phyloP scores from a whole-genome alignment of 768 basidiomycete species.

The Tulasnella calospora region DNA sequence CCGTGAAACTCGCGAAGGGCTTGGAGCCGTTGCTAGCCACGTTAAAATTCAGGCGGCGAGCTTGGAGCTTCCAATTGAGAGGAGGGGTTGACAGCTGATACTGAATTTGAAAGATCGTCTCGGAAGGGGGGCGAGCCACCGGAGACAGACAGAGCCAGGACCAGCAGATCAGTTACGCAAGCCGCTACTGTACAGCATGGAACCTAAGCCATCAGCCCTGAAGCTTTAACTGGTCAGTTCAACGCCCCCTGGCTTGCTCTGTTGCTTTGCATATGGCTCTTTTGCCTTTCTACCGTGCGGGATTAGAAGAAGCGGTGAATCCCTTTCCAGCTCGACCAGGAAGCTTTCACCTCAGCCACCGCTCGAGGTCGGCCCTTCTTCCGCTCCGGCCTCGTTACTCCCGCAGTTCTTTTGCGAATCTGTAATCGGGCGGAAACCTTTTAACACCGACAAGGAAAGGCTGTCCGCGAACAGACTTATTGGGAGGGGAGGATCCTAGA shows the following conservation, averaged over 20 bases:
- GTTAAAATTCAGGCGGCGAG: not conserved
- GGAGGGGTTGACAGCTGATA: too few species aligned
- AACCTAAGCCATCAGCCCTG: not conserved
- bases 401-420: not conserved
- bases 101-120: constrained; percentile 4
- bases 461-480: not conserved
- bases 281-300: constrained; percentile 4
- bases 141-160: too few species aligned
- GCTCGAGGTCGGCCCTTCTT: not conserved
- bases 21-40: not conserved
- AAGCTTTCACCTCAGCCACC: not conserved
- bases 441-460: constrained; percentile 2
- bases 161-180: not conserved
- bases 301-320: not conserved
- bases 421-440: not conserved
- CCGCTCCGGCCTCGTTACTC: constrained; percentile 3
- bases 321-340: not conserved
- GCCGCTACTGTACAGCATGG: not conserved
- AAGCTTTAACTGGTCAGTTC: not conserved
- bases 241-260: not conserved
- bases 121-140: not conserved
- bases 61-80: not conserved
- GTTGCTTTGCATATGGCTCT: not conserved
- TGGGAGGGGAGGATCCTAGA: not conserved
- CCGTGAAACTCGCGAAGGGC: too few species aligned